These are phyloP conservation scores for Fusarium buxicola DNA, from an alignment of 2,329 filamentous ascomycete species.

Conservation along the genomic window DNA sequence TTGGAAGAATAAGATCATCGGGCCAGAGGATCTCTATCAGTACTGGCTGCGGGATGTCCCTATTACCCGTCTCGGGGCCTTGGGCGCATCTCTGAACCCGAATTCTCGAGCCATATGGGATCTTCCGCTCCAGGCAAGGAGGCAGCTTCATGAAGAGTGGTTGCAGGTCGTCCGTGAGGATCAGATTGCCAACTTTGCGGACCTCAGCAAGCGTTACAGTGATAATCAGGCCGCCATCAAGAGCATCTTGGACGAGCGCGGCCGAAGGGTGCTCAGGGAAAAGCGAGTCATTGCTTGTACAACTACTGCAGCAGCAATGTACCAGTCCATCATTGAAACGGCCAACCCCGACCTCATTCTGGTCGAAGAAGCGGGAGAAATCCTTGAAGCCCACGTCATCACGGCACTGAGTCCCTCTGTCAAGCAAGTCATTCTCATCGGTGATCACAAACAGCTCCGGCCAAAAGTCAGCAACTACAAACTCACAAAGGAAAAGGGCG, in stretches of 20 bases:
- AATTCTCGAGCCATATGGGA: conserved; percentile 62
- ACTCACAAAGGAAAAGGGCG: conserved; percentile 71
- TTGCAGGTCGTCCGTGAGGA: conserved; percentile 61
- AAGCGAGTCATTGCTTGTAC: conserved; percentile 77
- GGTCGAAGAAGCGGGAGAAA: conserved; percentile 80
- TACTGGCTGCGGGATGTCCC: conserved; percentile 28
- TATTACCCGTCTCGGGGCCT: background rate
- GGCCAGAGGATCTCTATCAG: conserved; percentile 32
- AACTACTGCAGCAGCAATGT: conserved; percentile 76
- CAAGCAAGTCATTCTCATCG: conserved; percentile 76
- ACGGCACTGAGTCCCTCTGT: conserved; percentile 66
- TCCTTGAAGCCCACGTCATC: conserved; percentile 73
- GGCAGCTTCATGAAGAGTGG: conserved; percentile 57
- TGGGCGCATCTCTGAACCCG: conserved; percentile 35
- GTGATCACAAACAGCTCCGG: conserved; percentile 78
- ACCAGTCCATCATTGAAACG: conserved; percentile 64
- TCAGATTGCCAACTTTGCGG: conserved; percentile 55
- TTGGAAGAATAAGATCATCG: conserved; percentile 57
- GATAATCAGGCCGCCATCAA: conserved; percentile 54
- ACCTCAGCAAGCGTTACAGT: conserved; percentile 56
- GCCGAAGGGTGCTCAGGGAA: conserved; percentile 57
- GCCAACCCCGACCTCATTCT: conserved; percentile 70
- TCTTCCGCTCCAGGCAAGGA: conserved; percentile 55
- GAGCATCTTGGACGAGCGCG: conserved; percentile 57
- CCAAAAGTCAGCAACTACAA: conserved; percentile 73